A percentile compares a stretch with the other conserved stretches of the same genome.
phyloP scores from a whole-genome alignment of 2,329 filamentous ascomycete genomes.

The Monosporascus sp. region DNA sequence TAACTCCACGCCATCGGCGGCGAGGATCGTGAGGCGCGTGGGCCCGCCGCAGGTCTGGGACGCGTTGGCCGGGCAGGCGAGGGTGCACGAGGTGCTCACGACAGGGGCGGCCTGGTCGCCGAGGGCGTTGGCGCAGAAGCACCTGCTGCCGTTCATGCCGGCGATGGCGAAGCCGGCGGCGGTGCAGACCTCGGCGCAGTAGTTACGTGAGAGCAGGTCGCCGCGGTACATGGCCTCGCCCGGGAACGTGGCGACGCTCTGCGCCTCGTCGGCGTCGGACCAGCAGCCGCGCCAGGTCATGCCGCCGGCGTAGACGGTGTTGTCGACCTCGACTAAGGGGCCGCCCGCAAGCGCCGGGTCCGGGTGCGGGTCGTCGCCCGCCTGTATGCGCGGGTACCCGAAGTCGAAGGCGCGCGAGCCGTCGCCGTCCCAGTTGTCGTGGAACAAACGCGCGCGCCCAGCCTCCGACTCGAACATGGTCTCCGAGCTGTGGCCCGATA shows the following conservation, averaged over 20 bases:
- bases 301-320: slow-evolving; percentile 1
- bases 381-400: slow-evolving; percentile 4
- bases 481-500: slow-evolving; percentile 5
- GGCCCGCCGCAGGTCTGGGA: slow-evolving; percentile 3
- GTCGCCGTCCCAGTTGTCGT: slow-evolving; percentile 7
- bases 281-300: slow-evolving; percentile 4
- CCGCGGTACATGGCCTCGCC: slow-evolving; percentile 1
- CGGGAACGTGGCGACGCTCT: slow-evolving; percentile 1
- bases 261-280: slow-evolving; percentile 3
- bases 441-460: slow-evolving; percentile 8
- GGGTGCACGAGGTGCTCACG: slow-evolving; percentile 3
- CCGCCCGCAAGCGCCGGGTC: slow-evolving; percentile 2
- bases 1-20: slow-evolving; percentile 1
- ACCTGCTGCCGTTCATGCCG: slow-evolving; percentile 3
- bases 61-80: slow-evolving; percentile 1
- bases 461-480: slow-evolving; percentile 5
- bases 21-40: slow-evolving; percentile 1
- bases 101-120: slow-evolving; percentile 2
- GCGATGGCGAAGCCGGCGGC: slow-evolving; percentile 2
- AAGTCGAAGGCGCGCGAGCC: slow-evolving; percentile 2
- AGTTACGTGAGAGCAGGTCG: neutral
- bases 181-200: slow-evolving; percentile 2
- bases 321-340: slow-evolving; percentile 1
- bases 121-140: slow-evolving; percentile 3
- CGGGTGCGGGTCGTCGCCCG: slow-evolving; percentile 7